Evolutionary conservation across 108 stramenopile species (phyloP).

Genomic region (Fragilariopsis cylindrus): DNA sequence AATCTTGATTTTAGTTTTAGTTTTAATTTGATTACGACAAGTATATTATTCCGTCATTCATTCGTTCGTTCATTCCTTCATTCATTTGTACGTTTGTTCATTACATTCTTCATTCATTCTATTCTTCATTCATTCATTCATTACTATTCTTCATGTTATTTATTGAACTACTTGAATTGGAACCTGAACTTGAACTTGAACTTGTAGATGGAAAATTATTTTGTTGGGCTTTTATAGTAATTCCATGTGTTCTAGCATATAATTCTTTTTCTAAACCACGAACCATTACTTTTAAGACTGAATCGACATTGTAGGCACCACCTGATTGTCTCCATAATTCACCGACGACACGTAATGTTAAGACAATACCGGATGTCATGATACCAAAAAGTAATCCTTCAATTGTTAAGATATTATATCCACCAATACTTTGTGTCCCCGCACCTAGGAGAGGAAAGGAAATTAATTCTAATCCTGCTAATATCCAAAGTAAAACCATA

Average conservation of each 20-base stretch:
- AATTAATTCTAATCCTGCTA: conserved; percentile 68
- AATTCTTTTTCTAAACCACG: conserved; percentile 82
- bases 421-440: conserved; percentile 81
- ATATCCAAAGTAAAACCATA: conserved; percentile 74
- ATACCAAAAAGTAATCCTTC: conserved; percentile 82
- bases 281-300: conserved; percentile 79
- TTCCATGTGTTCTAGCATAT: conserved; percentile 60
- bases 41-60: no score
- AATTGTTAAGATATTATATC: conserved; percentile 78
- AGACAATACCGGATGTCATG: conserved; percentile 79
- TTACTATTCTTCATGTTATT: background rate
- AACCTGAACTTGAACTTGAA: background rate
- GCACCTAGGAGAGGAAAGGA: conserved; percentile 87
- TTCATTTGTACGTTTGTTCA: background rate
- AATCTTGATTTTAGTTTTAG: no score
- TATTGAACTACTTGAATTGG: background rate
- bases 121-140: background rate
- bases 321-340: conserved; percentile 79
- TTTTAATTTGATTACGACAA: no score
- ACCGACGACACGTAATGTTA: conserved; percentile 72
- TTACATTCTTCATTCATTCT: background rate
- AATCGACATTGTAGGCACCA: conserved; percentile 89
- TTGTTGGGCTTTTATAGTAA: conserved; percentile 13
- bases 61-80: no score
- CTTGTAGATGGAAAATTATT: conserved; percentile 13